Base-by-base conservation (phyloP, 164 flowering plant species). In the Berberis thunbergii region DNA sequence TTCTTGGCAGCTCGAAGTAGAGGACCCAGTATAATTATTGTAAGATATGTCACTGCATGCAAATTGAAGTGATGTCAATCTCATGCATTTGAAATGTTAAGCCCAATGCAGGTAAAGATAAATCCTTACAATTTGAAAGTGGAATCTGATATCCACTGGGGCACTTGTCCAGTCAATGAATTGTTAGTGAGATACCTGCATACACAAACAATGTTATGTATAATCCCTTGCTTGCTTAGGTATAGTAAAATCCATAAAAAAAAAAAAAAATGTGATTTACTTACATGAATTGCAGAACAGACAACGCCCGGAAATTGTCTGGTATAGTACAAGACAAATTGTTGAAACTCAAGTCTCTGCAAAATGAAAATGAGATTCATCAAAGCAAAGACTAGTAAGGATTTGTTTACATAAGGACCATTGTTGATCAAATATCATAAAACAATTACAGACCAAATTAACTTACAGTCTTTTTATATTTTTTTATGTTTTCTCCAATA, bases 251-350 rank as follows among this genome's bases (percentile, higher is more conserved):
- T 5, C 8, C 2, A 50, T 50, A n/a, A 50, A 50, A n/a, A n/a
- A n/a, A n/a, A n/a, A n/a, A n/a, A n/a, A 5, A 63, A 40, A 46
- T 26, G 49, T 1, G 26, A 63, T 58, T 8, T 46, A 63, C 71
- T 69, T 75, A 93, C 97, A 93, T 90, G 74, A 93, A 89, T 5
- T 95, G 78, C 61, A 93, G 70, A 65, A 84, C 85, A 12, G 86
- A 65, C 60, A 90, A 74, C 74, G 76, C 81, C 54, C 91, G 90
- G 83, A 93, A 68, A 13, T 90, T 45, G 6, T 78, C 86, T 10
- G 98, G 97, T 45, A 93, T 90, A 45, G 83, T 74, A 71, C 96
- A 97, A 40, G 73, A 66, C 57, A 93, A 88, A 61, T 77, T 80
- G 75, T 93, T 93, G 72, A 86, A 73, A 76, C 86, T 85, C 69